Conservation (phyloP, 129 eudicot species). For the Solidago caesia region DNA sequence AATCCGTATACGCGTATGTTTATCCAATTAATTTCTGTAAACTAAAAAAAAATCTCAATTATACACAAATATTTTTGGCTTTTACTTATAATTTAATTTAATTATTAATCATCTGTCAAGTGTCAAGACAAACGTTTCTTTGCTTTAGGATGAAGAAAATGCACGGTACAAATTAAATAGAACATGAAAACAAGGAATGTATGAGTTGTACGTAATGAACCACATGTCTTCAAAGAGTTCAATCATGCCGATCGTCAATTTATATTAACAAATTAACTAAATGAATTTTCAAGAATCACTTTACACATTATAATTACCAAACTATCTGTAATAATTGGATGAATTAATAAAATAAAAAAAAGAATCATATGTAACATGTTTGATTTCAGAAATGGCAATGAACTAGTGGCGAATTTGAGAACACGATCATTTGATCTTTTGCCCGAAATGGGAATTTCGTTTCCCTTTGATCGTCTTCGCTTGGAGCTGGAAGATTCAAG, state of each 20-base stretch:
- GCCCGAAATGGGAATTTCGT: constrained; percentile 49
- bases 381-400: constrained; percentile 58
- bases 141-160: neutral
- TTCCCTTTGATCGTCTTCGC: constrained; percentile 41
- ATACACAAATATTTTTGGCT: neutral
- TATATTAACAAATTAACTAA: constrained; percentile 27
- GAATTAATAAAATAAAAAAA: constrained; percentile 4
- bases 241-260: constrained; percentile 25
- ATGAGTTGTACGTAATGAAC: neutral
- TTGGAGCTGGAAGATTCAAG: constrained; percentile 76
- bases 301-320: constrained; percentile 24
- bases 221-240: constrained; percentile 18
- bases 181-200: neutral
- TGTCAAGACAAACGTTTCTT: neutral
- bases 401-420: constrained; percentile 61
- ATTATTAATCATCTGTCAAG: neutral
- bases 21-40: too few relatives aligned
- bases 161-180: neutral
- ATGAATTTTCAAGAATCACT: constrained; percentile 31
- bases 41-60: too few relatives aligned
- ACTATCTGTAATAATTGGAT: neutral
- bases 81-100: neutral
- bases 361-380: constrained; percentile 10
- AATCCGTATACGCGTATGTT: too few relatives aligned
- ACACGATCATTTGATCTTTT: constrained; percentile 55